Evolutionary conservation across 164 flowering plant species (phyloP), one percentile per base, ranked within the genome.

Genomic region (Chloranthus sessilifolius): DNA sequence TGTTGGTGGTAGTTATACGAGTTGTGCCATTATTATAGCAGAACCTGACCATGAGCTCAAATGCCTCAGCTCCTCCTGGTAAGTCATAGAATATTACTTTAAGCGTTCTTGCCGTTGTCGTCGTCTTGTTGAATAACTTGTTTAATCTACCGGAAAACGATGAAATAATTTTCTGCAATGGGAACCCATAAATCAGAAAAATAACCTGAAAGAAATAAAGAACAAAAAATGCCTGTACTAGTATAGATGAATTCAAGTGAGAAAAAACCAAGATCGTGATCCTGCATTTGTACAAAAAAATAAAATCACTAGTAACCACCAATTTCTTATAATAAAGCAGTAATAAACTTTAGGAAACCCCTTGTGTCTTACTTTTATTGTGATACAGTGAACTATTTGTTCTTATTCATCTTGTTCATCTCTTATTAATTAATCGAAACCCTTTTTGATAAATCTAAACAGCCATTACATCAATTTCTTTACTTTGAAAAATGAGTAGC

Each of bases 41-140:
- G 59, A 74, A 81, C 62, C 76, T 76, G 42, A 75, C 55, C 47
- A 81, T 41, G 17, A 77, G 77, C 67, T 84, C 92, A 55, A 84
- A 84, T 3, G 74, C 81, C 33, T 59, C 64, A 31, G 85, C 58
- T 5, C 85, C 89, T n/a, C 83, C 83, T 1, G 89, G 85, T 30
- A 82, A 74, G 53, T 72, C 78, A 29, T 70, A 64, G 59, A 80
- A 69, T 52, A 68, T 67, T 27, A 79, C 72, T 58, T 75, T 79
- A 31, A 63, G 60, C 29, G 60, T 69, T 26, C 44, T 38, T 2
- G 35, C 34, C 6, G 23, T 15, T 3, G 26, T 53, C 11, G 30
- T 46, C 9, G 55, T 26, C 36, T 54, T 69, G 24, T 56, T 37
- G 39, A 81, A 73, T 20, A 78, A 37, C 44, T 58, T 78, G 50